Base-by-base conservation (phyloP, 2,329 filamentous ascomycete species). In the Paramyrothecium roridum region DNA sequence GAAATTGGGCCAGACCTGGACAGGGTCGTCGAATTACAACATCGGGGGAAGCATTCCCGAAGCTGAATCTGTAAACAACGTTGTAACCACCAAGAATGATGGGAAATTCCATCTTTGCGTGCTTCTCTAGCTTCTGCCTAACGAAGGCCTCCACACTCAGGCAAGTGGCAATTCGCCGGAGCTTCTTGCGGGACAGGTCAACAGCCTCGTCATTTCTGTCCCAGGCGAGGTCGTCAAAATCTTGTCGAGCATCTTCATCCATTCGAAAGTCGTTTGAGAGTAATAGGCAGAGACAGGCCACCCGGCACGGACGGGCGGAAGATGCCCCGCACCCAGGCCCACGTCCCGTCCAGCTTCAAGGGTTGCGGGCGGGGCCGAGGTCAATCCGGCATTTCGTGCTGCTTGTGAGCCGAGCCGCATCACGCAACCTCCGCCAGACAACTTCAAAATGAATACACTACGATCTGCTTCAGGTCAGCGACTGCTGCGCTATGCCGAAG, bases 31-130 rank as follows among this genome's bases (percentile, higher is more conserved):
- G 56, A 7, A 63, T 13, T 21, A 59, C 54, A 7, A 59, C 34
- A 46, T 59, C 53, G 3, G 47, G 37, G 10, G 43, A 26, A 2
- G 33, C 7, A 3, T n/a, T 54, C 21, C 61, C 54, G 3, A 62
- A 22, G 3, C 45, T 54, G 3, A 60, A 40, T 3, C 55, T 50
- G 46, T 61, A 61, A 1, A 60, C 30, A 8, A 60, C 26, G 34
- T 63, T 61, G 53, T 57, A 65, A 7, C 60, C 59, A 1, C 59
- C 60, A 23, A 59, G 19, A 0, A 58, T 46, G 10, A 61, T 20
- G 1, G 61, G 48, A 1, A 50, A 40, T 2, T 59, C 33, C 10
- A 54, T 26, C 3, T 3, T 55, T 46, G 55, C 54, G 19, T 30
- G 43, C 22, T 48, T 50, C 1, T 21, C 47, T 10, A 58, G 40